Evolutionary conservation across 2,329 filamentous ascomycete species (phyloP).

Genomic region (Trichoderma citrinoviride): DNA sequence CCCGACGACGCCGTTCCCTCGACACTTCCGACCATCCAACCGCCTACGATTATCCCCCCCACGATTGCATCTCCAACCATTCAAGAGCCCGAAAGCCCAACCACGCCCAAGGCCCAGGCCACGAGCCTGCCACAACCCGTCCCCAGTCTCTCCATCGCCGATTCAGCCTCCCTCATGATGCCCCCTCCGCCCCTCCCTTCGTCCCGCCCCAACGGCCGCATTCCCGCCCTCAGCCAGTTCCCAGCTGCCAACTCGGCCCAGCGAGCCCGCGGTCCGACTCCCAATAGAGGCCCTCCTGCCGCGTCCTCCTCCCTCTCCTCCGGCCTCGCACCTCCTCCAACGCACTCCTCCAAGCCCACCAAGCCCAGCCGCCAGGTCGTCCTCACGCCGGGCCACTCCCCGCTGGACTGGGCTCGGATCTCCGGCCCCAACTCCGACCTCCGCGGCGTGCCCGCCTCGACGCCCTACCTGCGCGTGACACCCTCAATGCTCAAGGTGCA

Average conservation of each 20-base stretch:
- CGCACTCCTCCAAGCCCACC: conserved; percentile 49
- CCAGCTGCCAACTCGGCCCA: conserved; percentile 53
- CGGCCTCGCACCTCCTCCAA: conserved; percentile 56
- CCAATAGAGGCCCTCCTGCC: conserved; percentile 38
- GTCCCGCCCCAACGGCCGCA: conserved; percentile 30
- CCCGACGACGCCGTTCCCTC: conserved; percentile 25
- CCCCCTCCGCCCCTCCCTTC: conserved; percentile 33
- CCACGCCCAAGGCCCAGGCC: conserved; percentile 50
- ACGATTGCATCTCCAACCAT: conserved; percentile 21
- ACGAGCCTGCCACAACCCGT: conserved; percentile 32
- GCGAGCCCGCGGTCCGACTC: conserved; percentile 44
- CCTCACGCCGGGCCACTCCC: conserved; percentile 86
- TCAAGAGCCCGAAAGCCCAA: conserved; percentile 39
- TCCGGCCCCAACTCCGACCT: conserved; percentile 63
- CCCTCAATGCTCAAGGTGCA: conserved; percentile 74
- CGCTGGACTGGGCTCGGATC: conserved; percentile 91
- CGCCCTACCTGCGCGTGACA: conserved; percentile 69
- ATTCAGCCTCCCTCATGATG: conserved; percentile 26
- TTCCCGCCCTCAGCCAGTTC: conserved; percentile 44
- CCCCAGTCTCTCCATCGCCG: conserved; percentile 46
- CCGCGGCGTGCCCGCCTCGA: conserved; percentile 55
- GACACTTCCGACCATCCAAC: conserved; percentile 28
- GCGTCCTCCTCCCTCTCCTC: conserved; percentile 28
- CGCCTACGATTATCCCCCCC: conserved; percentile 14
- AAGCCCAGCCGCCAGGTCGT: conserved; percentile 69